These are phyloP conservation scores for Dioscorea cayenensis DNA, from an alignment of 116 monocot species.

Conservation along the genomic window DNA sequence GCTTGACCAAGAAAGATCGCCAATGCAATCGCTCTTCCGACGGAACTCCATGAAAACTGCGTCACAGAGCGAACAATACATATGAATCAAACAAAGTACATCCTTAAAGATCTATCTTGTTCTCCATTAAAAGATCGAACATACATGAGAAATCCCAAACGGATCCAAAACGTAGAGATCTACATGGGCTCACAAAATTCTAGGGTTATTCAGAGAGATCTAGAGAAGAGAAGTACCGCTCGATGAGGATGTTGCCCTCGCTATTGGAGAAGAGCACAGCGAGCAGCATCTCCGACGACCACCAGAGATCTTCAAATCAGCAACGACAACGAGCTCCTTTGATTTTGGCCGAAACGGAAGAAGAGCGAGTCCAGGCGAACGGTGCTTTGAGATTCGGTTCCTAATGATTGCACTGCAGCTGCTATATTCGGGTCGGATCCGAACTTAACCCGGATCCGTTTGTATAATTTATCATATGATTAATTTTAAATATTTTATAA, in stretches of 20 bases:
- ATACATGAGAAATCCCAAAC: not conserved
- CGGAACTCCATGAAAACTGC: slow-evolving; percentile 95
- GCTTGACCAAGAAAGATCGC: slow-evolving; percentile 90
- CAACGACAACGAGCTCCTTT: too few relatives aligned
- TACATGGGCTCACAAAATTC: not conserved
- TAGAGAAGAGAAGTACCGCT: slow-evolving; percentile 4
- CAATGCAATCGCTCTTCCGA: slow-evolving; percentile 89
- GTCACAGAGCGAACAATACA: not conserved
- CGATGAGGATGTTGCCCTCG: slow-evolving; percentile 23
- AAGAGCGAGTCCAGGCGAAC: too few relatives aligned
- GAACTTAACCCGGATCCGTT: too few relatives aligned
- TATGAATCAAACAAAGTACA: not conserved
- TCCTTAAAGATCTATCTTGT: not conserved
- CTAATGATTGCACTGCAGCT: too few relatives aligned
- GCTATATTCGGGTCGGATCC: too few relatives aligned
- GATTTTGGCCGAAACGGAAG: too few relatives aligned
- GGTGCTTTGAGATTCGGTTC: too few relatives aligned
- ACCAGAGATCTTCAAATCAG: too few relatives aligned
- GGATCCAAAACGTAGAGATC: not conserved
- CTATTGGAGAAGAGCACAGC: slow-evolving; percentile 17
- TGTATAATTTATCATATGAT: too few relatives aligned
- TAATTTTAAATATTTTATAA: too few relatives aligned
- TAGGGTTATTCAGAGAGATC: not conserved
- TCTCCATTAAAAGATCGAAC: not conserved
- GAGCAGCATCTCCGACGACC: slow-evolving; percentile 13